Evolutionary conservation across 169 alveolate species (phyloP), one percentile per base, ranked within the genome.

Genomic region (Babesia bigemina): DNA sequence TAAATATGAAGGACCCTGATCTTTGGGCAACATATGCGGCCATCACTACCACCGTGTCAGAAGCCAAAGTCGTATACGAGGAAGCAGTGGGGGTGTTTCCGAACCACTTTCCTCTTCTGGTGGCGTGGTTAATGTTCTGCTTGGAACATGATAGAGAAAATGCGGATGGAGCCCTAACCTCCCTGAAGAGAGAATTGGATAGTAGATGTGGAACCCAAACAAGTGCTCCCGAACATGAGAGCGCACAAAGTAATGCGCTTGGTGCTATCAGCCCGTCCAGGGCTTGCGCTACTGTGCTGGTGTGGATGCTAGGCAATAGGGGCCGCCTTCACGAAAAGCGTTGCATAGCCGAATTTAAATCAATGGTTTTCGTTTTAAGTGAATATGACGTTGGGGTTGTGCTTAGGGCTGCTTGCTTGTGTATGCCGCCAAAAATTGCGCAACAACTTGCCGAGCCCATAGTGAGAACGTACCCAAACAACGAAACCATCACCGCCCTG

Each of bases 51-150:
- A 33, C 52, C 49, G 42, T 26, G 11, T 2, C 49, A 13, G 56
- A 71, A 14, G 49, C 81, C 16, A 10, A 56, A 13, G 53, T 28
- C 2, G 63, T 50, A 11, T 62, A 60, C 59, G 47, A 58, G 59
- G 71, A 71, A 12, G n/a, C 72, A 26, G 29, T 71, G 17, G 63
- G 13, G 2, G 72, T 62, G 10, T 62, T 71, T 24, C 81, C 81
- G 14, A 21, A 17, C 36, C 45, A 71, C 42, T 0, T 47, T 6
- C 71, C 72, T 0, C 48, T 71, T 13, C 22, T 61, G 55, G 50
- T 61, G n/a, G 13, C 56, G 22, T 52, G 49, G 65, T 21, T 55
- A 6, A 52, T 55, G 57, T 53, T 36, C 56, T 13, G 55, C 16
- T 17, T 67, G 65, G 66, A 65, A 21, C 48, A 21, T 22, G 42